phyloP scores from a whole-genome alignment of 2,329 filamentous ascomycete genomes.

The Stachybotrys echinatus region DNA sequence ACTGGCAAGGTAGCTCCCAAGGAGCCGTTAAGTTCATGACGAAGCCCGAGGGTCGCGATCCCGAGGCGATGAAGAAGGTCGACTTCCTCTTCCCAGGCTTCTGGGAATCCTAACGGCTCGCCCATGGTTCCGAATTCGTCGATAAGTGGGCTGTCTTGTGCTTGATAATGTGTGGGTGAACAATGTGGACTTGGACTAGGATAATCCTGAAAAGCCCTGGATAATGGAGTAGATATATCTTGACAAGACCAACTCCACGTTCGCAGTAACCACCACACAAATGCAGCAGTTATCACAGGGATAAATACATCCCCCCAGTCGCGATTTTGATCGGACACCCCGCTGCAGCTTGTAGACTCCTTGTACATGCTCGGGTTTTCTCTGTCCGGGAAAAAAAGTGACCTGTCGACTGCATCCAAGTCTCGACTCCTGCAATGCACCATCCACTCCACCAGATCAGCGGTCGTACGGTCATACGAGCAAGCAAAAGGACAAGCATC shows the following conservation, averaged over 20 bases:
- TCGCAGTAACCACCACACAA: not conserved
- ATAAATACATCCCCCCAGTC: not conserved
- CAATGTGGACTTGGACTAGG: too few relatives aligned
- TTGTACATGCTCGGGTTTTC: not conserved
- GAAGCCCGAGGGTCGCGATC: conserved; percentile 65
- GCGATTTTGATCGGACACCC: too few relatives aligned
- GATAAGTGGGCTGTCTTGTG: too few relatives aligned
- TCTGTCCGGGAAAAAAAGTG: not conserved
- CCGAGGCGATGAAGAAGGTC: conserved; percentile 73
- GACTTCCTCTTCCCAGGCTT: conserved; percentile 86
- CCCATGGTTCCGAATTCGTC: too few relatives aligned
- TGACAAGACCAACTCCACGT: not conserved
- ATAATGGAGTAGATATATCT: not conserved
- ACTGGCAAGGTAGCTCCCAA: conserved; percentile 70
- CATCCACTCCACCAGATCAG: not conserved
- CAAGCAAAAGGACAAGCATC: not conserved
- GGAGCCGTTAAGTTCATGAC: conserved; percentile 81
- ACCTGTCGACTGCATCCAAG: not conserved
- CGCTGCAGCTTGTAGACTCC: too few relatives aligned
- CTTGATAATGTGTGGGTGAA: too few relatives aligned
- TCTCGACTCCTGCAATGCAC: not conserved
- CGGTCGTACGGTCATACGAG: not conserved
- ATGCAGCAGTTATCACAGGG: too few relatives aligned
- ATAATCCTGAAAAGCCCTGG: not conserved
- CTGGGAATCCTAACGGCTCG: conserved; percentile 37